Conservation (phyloP, 257 asterid genomes). For the Misopates orontium region DNA sequence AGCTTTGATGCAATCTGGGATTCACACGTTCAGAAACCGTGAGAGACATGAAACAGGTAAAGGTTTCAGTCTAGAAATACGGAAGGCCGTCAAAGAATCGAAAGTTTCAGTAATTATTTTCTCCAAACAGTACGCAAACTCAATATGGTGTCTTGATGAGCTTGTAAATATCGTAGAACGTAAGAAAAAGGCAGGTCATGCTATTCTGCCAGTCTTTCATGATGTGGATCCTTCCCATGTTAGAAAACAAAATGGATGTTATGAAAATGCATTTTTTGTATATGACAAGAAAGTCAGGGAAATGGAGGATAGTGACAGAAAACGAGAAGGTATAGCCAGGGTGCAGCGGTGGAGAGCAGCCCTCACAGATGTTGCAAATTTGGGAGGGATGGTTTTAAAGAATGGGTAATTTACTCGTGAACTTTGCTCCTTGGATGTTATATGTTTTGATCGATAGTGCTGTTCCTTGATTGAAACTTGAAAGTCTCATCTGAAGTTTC, state of each 20-base stretch:
- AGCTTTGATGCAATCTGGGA: not conserved
- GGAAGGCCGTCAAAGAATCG: not conserved
- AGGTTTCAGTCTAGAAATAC: not conserved
- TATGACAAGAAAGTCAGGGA: not conserved
- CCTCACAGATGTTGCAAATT: not conserved
- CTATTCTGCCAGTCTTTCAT: not conserved
- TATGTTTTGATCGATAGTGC: not conserved
- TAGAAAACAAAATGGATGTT: not conserved
- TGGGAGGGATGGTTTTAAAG: not conserved
- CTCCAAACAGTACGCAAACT: not conserved
- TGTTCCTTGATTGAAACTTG: not conserved
- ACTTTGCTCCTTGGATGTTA: not conserved
- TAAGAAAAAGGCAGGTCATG: not conserved
- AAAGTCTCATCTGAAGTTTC: no score
- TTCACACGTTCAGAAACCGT: not conserved
- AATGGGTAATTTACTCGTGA: not conserved
- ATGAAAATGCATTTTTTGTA: not conserved
- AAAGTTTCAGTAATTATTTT: not conserved
- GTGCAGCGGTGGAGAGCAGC: slow-evolving; percentile 1
- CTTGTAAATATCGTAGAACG: not conserved
- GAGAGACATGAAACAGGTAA: not conserved
- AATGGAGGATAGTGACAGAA: not conserved
- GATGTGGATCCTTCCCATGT: not conserved
- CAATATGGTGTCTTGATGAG: not conserved
- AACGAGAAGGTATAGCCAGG: not conserved